phyloP scores from a whole-genome alignment of 345 rosid species.

The Moricandia moricandioides region DNA sequence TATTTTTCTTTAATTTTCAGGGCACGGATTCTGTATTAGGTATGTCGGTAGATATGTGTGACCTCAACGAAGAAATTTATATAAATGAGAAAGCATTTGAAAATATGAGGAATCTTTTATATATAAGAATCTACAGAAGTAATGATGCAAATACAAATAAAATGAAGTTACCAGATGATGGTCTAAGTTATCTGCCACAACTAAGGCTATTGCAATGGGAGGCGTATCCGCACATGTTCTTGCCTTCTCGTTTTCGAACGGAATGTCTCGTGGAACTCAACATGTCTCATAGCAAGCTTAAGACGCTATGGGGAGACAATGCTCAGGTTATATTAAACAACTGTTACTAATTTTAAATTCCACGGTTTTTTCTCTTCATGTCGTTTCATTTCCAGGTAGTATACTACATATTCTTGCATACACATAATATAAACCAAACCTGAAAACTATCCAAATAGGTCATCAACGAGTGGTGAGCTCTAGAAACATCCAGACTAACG shows the following conservation, averaged over 20 bases:
- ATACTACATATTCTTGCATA: not conserved
- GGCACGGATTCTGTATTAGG: not conserved
- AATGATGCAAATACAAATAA: not conserved
- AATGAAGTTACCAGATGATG: not conserved
- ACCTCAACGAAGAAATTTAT: not conserved
- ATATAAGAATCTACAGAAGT: not conserved
- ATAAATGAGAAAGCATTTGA: not conserved
- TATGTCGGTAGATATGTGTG: not conserved
- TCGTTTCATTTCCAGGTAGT: not conserved
- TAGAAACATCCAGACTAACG: not conserved
- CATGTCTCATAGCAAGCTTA: slow-evolving; percentile 6
- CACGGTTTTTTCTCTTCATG: not conserved
- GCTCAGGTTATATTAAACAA: not conserved
- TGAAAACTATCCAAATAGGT: not conserved
- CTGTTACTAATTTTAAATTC: too few species aligned
- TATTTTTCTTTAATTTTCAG: not conserved
- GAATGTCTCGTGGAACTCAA: not conserved
- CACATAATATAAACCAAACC: not conserved
- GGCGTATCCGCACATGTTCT: not conserved
- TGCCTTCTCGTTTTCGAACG: not conserved
- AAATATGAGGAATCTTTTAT: not conserved
- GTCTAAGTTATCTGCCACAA: slow-evolving; percentile 4
- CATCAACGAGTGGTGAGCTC: not conserved
- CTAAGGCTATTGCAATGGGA: not conserved
- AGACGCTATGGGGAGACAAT: not conserved